Conservation (phyloP, 2,329 filamentous ascomycete species). For the Cytospora leucostoma region DNA sequence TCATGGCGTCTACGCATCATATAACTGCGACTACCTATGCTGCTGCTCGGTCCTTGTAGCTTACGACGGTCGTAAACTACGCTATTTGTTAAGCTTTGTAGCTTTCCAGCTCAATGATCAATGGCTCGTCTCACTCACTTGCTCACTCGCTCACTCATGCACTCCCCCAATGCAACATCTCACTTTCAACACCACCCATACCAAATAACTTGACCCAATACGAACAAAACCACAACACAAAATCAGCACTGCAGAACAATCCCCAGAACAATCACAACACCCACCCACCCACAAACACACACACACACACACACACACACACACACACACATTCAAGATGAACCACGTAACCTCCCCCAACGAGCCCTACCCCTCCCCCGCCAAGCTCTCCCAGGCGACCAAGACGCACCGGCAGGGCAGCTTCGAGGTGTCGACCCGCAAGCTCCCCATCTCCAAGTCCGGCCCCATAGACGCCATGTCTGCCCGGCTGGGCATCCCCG, state of each 20-base stretch:
- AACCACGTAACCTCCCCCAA: conserved; percentile 46
- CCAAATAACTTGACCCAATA: neutral
- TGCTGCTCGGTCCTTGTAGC: too few species aligned
- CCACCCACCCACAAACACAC: neutral
- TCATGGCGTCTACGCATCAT: too few species aligned
- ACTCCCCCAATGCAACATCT: neutral
- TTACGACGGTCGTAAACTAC: neutral
- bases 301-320: conserved; percentile 1
- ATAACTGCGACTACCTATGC: too few species aligned
- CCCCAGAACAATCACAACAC: neutral
- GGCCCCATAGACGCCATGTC: conserved; percentile 87
- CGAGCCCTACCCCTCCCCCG: conserved; percentile 57
- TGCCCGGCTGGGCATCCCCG: conserved; percentile 75
- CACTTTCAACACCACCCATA: neutral
- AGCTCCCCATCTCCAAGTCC: conserved; percentile 92
- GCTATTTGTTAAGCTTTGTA: neutral
- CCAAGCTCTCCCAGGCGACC: conserved; percentile 55
- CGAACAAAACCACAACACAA: neutral
- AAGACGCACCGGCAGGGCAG: conserved; percentile 58
- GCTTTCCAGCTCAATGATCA: neutral
- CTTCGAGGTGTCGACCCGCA: conserved; percentile 79
- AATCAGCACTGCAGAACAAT: neutral
- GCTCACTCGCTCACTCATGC: neutral
- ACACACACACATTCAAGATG: conserved; percentile 33
- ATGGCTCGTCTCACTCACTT: neutral